Base-by-base conservation (phyloP, 371 early-diverging fungal genomes). In the Mucor plumbeus region DNA sequence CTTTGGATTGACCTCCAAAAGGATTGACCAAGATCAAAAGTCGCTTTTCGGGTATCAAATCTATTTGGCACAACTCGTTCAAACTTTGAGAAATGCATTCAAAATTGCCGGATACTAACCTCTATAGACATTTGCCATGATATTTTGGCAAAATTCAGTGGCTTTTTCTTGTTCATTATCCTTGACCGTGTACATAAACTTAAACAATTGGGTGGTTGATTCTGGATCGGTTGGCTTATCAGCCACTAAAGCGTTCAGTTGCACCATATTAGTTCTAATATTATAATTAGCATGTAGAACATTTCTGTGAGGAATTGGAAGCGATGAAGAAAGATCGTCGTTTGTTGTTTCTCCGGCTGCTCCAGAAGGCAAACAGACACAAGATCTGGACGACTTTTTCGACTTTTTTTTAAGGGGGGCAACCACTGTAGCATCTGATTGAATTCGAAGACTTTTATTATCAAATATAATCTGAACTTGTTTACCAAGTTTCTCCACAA, bases 1-100 rank as follows among this genome's bases (percentile, higher is more conserved):
- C 90, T 43, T 85, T 80, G 31, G 87, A 87, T 47, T 87, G 87
- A 7, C 94, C 94, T 41, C 91, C 85, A 68, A 87, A 87, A 0
- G 94, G 94, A 64, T 94, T 92, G 31, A 92, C 74, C 7, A 93
- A 68, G n/a, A 88, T 80, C 68, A 82, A 84, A 38, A 83, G 71
- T 50, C 80, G 79, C 48, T 82, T 82, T 13, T 66, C 64, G 14
- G 64, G 33, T 43, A 64, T 64, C 17, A 56, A 43, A 56, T 64
- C 64, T 64, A 7, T 15, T 34, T 1, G 21, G 1, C 44, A 41
- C 11, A 13, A 14, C 17, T 11, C 5, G 33, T 54, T 7, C 14
- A 14, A 34, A 38, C 11, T 41, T 15, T 26, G 3, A 19, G 13
- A 13, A 5, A n/a, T 10, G 3, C 3, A 19, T 19, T 17, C 19